phyloP scores from a whole-genome alignment of 768 basidiomycete genomes.

The Leccinellum rugosiceps region DNA sequence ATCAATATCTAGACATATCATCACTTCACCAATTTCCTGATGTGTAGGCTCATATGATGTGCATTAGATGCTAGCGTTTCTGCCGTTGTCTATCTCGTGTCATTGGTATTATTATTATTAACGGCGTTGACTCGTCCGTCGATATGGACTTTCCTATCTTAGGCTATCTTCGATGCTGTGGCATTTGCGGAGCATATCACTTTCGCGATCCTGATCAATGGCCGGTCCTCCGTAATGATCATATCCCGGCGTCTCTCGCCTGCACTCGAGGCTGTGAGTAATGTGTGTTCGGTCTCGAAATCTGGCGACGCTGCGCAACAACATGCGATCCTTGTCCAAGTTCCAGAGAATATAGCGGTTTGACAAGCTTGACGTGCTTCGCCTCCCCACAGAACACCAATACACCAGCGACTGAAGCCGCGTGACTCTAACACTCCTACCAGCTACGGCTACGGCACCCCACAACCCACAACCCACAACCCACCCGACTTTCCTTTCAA shows the following conservation, averaged over 20 bases:
- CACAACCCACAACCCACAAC: too few relatives aligned
- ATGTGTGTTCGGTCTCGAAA: too few relatives aligned
- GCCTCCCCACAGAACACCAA: slow-evolving; percentile 3
- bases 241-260: too few relatives aligned
- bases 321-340: slow-evolving; percentile 80
- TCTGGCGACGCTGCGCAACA: slow-evolving; percentile 60
- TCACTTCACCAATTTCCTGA: too few relatives aligned
- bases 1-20: too few relatives aligned
- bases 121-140: slow-evolving; percentile 66
- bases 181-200: slow-evolving; percentile 72
- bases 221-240: slow-evolving; percentile 73
- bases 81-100: slow-evolving; percentile 57
- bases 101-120: slow-evolving; percentile 68
- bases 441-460: slow-evolving; percentile 8
- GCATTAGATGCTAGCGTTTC: slow-evolving; percentile 68
- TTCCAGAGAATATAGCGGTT: slow-evolving; percentile 54
- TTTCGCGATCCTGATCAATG: slow-evolving; percentile 73
- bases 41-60: neutral
- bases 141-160: slow-evolving; percentile 80
- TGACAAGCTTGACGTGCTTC: neutral
- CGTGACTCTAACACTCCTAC: slow-evolving; percentile 2
- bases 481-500: slow-evolving; percentile 36
- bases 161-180: slow-evolving; percentile 76
- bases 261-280: too few relatives aligned
- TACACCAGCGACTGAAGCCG: slow-evolving; percentile 1